Base-by-base conservation (phyloP, 352 stramenopile genomes). In the Hyaloperonospora arabidopsidis region DNA sequence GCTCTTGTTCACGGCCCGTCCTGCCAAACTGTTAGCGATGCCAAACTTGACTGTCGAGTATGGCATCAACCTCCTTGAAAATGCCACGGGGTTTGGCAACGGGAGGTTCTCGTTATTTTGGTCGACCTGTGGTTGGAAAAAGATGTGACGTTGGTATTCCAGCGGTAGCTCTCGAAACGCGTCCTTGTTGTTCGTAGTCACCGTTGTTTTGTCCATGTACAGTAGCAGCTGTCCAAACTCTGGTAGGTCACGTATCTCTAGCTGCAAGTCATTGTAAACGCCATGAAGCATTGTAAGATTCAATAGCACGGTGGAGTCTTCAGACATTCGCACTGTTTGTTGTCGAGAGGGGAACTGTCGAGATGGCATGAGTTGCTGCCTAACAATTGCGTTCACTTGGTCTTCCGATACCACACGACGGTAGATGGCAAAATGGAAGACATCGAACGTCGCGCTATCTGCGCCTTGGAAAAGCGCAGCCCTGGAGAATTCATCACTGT, bases 371-470 rank as follows among this genome's bases (percentile, higher is more conserved):
- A 86, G 49, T 43, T 57, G 32, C 18, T 65, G 54, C 51, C 65
- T 75, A 46, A 64, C 66, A 6, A 66, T 47, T 1, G 44, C 49
- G 2, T 44, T 40, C 15, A 68, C 53, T 54, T 64, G 49, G 6
- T 66, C 61, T 18, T 63, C 49, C 0, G 67, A 62, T 15, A 70
- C 60, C 10, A 64, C 67, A 23, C 56, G 62, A 18, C 68, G 65
- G 45, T 87, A 87, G 0, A 89, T 75, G 7, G 70, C 75, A 38
- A 89, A 85, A 29, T 89, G 77, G 41, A 88, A 89, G 14, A 89
- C 25, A 38, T 89, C 79, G 41, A 87, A 88, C 5, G 43, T 70
- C 8, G 77, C 83, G 3, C 54, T 50, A n/a, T 65, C 53, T 12
- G 65, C 74, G 47, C 79, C 57, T 29, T 75, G 68, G 40, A 79